These are phyloP conservation scores for Magnusiomyces sp. DNA, from an alignment of 1,139 yeast genomes.

Conservation along the genomic window DNA sequence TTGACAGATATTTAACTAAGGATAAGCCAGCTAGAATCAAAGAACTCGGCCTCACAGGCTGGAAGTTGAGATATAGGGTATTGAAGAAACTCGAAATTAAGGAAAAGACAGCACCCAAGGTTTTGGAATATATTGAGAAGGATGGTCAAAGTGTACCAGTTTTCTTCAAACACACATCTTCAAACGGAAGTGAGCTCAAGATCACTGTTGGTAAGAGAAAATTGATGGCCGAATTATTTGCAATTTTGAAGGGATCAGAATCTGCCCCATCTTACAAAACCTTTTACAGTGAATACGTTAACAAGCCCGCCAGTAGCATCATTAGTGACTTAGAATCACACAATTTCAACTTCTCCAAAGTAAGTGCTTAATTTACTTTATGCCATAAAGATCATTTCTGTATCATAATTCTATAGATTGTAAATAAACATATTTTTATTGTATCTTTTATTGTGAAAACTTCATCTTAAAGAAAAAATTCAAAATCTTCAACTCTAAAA, in stretches of 20 bases:
- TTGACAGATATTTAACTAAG: conserved; percentile 78
- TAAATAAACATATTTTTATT: neutral
- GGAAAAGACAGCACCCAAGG: conserved; percentile 20
- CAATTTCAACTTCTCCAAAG: conserved; percentile 12
- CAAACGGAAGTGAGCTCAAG: conserved; percentile 39
- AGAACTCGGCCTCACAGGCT: conserved; percentile 86
- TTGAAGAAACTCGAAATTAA: conserved; percentile 35
- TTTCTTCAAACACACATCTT: conserved; percentile 38
- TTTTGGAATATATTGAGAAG: conserved; percentile 12
- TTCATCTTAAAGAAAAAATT: too few relatives aligned
- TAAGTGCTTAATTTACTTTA: conserved; percentile 5
- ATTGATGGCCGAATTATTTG: conserved; percentile 48
- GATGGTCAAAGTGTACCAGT: conserved; percentile 33
- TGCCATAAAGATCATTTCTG: neutral
- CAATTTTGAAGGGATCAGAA: conserved; percentile 39
- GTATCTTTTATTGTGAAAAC: too few relatives aligned
- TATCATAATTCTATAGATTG: neutral
- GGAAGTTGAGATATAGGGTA: conserved; percentile 76
- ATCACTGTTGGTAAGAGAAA: conserved; percentile 57
- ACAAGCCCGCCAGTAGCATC: conserved; percentile 38
- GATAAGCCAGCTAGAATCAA: conserved; percentile 84
- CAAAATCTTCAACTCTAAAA: too few relatives aligned
- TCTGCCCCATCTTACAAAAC: conserved; percentile 39
- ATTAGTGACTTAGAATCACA: conserved; percentile 30
- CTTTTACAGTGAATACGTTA: conserved; percentile 38